phyloP scores from a whole-genome alignment of 1,139 yeast species.

The Entelexis paramagnoliae region DNA sequence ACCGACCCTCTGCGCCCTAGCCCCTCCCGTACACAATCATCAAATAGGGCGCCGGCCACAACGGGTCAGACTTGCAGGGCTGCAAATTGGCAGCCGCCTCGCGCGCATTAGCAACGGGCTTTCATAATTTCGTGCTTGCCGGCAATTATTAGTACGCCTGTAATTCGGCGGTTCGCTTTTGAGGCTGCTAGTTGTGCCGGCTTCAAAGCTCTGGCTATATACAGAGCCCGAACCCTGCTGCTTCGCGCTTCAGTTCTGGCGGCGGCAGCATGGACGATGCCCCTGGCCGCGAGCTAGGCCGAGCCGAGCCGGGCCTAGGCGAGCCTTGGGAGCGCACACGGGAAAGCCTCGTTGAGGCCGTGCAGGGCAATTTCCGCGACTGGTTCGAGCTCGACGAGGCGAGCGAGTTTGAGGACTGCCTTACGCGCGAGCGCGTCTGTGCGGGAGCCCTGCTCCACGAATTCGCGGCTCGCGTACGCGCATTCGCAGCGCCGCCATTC shows the following conservation, averaged over 20 bases:
- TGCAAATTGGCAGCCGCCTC: no score
- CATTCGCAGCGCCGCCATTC: conserved; percentile 46
- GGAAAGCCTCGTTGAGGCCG: background rate
- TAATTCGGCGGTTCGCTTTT: no score
- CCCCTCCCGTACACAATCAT: background rate
- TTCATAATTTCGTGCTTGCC: no score
- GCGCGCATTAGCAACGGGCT: no score
- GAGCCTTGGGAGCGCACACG: background rate
- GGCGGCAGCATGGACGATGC: background rate
- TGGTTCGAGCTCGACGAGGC: conserved; percentile 14
- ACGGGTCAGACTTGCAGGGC: no score
- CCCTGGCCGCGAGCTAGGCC: background rate
- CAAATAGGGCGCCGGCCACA: no score
- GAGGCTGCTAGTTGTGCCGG: no score
- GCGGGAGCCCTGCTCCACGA: conserved; percentile 24
- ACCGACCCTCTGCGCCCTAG: background rate
- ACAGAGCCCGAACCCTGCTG: background rate
- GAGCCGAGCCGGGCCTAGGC: background rate
- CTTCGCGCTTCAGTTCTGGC: background rate
- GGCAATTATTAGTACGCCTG: no score
- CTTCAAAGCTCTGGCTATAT: background rate
- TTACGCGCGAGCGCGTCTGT: conserved; percentile 25
- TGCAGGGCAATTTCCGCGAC: background rate
- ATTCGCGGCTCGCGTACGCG: conserved; percentile 26
- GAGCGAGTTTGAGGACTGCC: conserved; percentile 23